phyloP scores from a whole-genome alignment of 148 eudicot genomes.

The Talinum fruticosum region DNA sequence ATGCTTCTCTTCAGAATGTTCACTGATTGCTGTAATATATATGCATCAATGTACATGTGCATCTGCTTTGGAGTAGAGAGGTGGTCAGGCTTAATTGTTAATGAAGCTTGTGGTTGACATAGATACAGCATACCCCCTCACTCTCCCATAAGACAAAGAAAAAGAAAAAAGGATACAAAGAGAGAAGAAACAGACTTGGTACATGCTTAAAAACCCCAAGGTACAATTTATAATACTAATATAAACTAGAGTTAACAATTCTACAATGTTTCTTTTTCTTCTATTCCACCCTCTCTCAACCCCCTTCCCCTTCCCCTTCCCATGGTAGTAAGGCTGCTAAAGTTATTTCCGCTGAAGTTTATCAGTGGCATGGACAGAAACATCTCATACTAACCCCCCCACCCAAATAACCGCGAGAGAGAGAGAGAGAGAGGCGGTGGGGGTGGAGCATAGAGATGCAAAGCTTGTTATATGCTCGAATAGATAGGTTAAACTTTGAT shows the following conservation, averaged over 20 bases:
- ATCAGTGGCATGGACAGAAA: not conserved
- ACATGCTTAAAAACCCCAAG: too few relatives aligned
- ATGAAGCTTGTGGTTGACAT: not conserved
- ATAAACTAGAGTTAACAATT: too few relatives aligned
- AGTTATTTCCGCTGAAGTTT: too few relatives aligned
- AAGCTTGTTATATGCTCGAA: not conserved
- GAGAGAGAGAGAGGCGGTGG: not conserved
- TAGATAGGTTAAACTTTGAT: not conserved
- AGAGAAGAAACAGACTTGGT: too few relatives aligned
- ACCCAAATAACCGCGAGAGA: not conserved
- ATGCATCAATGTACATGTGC: not conserved
- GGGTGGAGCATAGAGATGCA: not conserved
- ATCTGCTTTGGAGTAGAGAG: not conserved
- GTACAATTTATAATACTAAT: too few relatives aligned
- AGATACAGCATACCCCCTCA: not conserved
- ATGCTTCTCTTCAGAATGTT: not conserved
- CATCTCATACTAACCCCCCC: not conserved
- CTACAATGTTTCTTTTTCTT: too few relatives aligned
- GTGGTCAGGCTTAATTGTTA: not conserved
- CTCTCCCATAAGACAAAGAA: not conserved
- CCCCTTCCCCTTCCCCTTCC: too few relatives aligned
- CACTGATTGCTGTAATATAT: not conserved
- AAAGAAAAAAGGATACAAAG: not conserved
- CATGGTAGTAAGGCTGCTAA: too few relatives aligned
- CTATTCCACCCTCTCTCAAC: too few relatives aligned